These are phyloP conservation scores for Tolypocladium sp. DNA, from an alignment of 2,329 filamentous ascomycete genomes.

Conservation along the genomic window DNA sequence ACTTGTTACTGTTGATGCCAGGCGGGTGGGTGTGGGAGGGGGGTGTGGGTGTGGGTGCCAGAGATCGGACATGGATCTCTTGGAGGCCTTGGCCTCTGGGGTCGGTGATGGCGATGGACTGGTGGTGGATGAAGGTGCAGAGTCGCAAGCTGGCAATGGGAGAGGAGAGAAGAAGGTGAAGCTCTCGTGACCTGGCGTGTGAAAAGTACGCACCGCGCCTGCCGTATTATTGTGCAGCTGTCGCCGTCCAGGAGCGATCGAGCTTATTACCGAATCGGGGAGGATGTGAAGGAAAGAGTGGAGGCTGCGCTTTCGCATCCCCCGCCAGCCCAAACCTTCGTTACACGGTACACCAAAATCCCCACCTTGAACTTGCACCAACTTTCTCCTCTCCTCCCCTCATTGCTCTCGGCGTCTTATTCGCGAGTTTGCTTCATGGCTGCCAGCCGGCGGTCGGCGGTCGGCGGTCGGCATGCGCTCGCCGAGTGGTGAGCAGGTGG, in stretches of 20 bases:
- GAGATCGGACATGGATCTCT: background rate
- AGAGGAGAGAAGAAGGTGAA: background rate
- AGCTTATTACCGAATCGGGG: background rate
- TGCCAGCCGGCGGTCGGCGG: background rate
- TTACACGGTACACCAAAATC: background rate
- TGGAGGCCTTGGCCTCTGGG: background rate
- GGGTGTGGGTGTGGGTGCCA: background rate
- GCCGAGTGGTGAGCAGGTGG: background rate
- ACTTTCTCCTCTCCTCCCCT: background rate
- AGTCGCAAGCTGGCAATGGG: background rate
- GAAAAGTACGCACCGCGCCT: background rate
- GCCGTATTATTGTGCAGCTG: background rate
- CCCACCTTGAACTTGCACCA: background rate
- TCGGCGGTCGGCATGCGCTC: background rate
- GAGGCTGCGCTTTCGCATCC: background rate
- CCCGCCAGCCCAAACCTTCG: background rate
- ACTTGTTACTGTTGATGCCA: background rate
- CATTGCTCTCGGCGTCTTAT: background rate
- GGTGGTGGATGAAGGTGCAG: background rate
- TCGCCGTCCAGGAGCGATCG: background rate
- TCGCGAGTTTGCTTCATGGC: background rate
- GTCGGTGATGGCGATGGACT: background rate
- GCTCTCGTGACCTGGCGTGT: background rate
- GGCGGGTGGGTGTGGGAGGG: background rate
- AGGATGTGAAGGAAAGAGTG: background rate